Base-by-base conservation (phyloP, 371 early-diverging fungal genomes). In the Mucor velutinosus region DNA sequence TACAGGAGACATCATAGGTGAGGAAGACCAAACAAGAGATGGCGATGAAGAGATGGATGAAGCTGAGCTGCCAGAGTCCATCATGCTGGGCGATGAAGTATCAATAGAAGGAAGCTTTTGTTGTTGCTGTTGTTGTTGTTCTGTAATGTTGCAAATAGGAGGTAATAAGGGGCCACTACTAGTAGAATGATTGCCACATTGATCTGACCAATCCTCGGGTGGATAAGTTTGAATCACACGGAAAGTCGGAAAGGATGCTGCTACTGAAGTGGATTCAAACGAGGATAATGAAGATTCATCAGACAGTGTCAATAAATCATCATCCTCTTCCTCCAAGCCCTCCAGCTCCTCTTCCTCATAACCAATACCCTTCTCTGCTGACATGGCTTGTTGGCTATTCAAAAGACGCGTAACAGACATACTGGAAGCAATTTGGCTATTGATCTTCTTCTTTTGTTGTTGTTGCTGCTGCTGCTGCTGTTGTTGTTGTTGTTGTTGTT, bases 321-420 rank as follows among this genome's bases (percentile, higher is more conserved):
- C 56, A 39, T 55, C 27, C 14, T 33, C 33, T 1, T 33, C 33
- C 33, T 33, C 33, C 7, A 33, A 1, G 7, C 8, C 33, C 7
- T 55, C 55, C 11, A 37, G 1, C 8, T 62, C 62, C 15, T 62
- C 61, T 10, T 61, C 62, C 49, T 62, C 62, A 15, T 29, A 62
- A 19, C 49, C 30, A 14, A 62, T 23, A 14, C 35, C 29, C n/a
- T 53, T 56, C 14, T 62, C 60, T 23, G 11, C 60, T 10, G 12
- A 25, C n/a, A 51, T 25, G 12, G 23, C 25, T 32, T 64, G 56
- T 15, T 71, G 37, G 37, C 37, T 63, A 60, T 77, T 77, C 19
- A 77, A 62, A 7, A 77, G 62, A 58, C 72, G 62, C 4, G 71
- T 64, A n/a, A 77, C 64, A 6, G 79, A 74, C 79, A 79, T 79